Percentiles rank a stretch among this genome's conserved stretches.
phyloP scores from a whole-genome alignment of 495 filamentous ascomycete genomes.

The Xylaria scruposa region DNA sequence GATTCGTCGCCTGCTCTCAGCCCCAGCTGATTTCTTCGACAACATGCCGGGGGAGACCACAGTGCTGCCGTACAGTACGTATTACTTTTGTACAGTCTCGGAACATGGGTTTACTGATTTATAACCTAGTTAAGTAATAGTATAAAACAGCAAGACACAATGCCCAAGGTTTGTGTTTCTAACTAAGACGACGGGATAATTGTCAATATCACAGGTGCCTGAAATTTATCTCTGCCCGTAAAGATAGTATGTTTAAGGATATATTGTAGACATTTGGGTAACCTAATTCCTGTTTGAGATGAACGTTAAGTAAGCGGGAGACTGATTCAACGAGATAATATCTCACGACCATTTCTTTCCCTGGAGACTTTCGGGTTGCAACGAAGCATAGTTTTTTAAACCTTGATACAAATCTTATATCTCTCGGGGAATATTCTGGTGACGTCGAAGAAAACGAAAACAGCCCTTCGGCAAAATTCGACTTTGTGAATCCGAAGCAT shows the following conservation, averaged over 20 bases:
- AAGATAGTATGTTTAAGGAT: not conserved
- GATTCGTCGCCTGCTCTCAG: slow-evolving; percentile 23
- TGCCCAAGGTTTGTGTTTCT: no score
- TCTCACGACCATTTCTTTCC: not conserved
- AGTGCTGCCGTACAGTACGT: not conserved
- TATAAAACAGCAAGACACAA: no score
- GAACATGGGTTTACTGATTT: not conserved
- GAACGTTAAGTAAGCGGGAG: no score
- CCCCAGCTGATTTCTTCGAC: not conserved
- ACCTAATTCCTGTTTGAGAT: not conserved
- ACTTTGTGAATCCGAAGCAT: no score
- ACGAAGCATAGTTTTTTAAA: not conserved
- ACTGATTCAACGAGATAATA: not conserved
- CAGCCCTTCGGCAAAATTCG: not conserved
- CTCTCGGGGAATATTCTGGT: not conserved
- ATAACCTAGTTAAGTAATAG: no score
- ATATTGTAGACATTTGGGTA: not conserved
- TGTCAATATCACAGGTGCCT: not conserved
- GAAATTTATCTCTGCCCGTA: not conserved
- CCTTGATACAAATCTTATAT: not conserved
- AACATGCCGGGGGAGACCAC: not conserved
- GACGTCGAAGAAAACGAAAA: not conserved
- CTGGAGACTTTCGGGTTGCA: not conserved
- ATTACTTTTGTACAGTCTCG: not conserved
- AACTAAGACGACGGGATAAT: no score